Evolutionary conservation across 768 basidiomycete species (phyloP).

Genomic region (Psilocybe azurescens): DNA sequence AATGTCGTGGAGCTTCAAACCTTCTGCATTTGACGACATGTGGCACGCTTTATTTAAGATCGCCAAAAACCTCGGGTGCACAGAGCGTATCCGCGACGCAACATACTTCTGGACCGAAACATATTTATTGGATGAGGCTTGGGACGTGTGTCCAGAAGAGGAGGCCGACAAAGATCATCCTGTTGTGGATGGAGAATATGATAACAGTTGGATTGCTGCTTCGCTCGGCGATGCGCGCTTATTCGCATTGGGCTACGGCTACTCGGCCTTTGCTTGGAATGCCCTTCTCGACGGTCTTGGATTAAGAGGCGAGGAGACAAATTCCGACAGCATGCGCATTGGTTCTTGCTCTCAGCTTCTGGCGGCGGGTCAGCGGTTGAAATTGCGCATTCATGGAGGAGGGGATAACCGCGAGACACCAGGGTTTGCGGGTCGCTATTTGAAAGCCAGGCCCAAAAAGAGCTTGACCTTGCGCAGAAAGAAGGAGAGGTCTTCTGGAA

Average conservation of each 20-base stretch:
- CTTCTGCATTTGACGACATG: constrained; percentile 6
- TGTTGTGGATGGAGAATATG: neutral
- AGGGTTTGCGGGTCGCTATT: too few relatives aligned
- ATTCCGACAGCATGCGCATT: constrained; percentile 13
- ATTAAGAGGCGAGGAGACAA: neutral
- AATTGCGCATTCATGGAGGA: constrained; percentile 8
- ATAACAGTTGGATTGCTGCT: neutral
- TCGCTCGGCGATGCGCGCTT: constrained; percentile 5
- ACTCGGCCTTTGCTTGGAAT: constrained; percentile 12
- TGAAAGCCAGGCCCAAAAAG: neutral
- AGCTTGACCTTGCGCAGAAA: neutral
- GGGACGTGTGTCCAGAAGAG: neutral
- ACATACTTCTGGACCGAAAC: constrained; percentile 14
- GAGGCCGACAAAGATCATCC: neutral
- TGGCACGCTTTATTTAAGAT: constrained; percentile 4
- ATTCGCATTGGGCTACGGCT: constrained; percentile 9
- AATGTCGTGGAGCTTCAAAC: constrained; percentile 6
- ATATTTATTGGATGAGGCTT: neutral
- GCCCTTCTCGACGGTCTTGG: constrained; percentile 7
- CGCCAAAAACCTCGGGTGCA: constrained; percentile 4
- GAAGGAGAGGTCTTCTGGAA: constrained; percentile 7
- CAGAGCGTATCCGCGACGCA: constrained; percentile 1
- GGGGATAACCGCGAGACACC: constrained; percentile 3
- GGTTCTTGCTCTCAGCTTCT: constrained; percentile 9
- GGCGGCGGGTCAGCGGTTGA: constrained; percentile 6